Percentiles rank a stretch among this genome's conserved stretches.
These are phyloP conservation scores for Pyrus betulifolia DNA, from an alignment of 306 rosid genomes.

Conservation along the genomic window DNA sequence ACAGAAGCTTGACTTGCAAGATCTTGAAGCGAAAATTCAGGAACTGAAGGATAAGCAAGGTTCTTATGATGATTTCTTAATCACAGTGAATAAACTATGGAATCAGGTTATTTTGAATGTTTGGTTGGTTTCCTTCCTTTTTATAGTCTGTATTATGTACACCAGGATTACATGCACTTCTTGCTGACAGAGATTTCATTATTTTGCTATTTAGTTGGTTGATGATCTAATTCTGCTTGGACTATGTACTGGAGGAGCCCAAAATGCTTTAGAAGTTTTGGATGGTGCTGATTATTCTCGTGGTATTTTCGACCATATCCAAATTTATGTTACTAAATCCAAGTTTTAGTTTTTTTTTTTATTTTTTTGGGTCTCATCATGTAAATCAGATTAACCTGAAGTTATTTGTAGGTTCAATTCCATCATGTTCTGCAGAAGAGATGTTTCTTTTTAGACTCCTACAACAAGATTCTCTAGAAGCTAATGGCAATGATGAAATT, in stretches of 20 bases:
- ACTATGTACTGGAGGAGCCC: constrained; percentile 58
- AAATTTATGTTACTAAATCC: neutral
- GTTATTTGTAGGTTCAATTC: constrained; percentile 56
- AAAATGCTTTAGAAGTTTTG: constrained; percentile 38
- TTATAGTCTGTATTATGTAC: constrained; percentile 1
- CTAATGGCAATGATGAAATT: constrained; percentile 29
- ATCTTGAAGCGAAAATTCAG: constrained; percentile 48
- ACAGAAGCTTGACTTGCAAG: constrained; percentile 67
- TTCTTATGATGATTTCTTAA: constrained; percentile 62
- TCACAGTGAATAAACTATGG: constrained; percentile 65
- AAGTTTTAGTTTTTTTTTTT: neutral
- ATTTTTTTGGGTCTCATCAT: neutral
- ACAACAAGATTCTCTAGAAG: constrained; percentile 60
- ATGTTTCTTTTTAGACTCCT: constrained; percentile 77
- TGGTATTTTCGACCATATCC: constrained; percentile 30
- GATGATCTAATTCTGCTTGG: constrained; percentile 82
- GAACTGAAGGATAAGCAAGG: constrained; percentile 50
- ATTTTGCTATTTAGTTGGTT: constrained; percentile 50
- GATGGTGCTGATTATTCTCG: constrained; percentile 35
- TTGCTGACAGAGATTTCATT: constrained; percentile 11
- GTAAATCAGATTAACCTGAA: constrained; percentile 22
- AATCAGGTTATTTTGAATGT: constrained; percentile 54
- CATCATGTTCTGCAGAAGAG: constrained; percentile 65
- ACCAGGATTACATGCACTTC: constrained; percentile 4
- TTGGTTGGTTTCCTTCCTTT: constrained; percentile 4